Evolutionary conservation across 2,329 filamentous ascomycete species (phyloP).

Genomic region (Verticillium klebahnii): DNA sequence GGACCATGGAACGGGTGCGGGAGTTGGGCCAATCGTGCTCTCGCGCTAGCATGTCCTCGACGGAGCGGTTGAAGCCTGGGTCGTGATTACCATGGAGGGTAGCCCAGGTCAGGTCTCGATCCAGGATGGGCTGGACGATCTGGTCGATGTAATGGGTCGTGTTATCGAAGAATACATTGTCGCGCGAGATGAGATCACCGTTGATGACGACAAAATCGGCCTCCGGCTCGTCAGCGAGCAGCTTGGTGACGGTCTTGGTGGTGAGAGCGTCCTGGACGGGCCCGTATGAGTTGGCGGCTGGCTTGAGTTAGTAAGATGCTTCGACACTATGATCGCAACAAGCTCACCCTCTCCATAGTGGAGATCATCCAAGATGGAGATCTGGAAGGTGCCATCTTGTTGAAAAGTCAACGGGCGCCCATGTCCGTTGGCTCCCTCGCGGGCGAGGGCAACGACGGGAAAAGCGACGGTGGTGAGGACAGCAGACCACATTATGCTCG

Average conservation of each 20-base stretch:
- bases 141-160: slow-evolving; percentile 53
- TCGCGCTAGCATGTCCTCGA: slow-evolving; percentile 34
- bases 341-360: slow-evolving; percentile 64
- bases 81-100: slow-evolving; percentile 72
- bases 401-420: slow-evolving; percentile 28
- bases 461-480: not conserved
- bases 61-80: slow-evolving; percentile 52
- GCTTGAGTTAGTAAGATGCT: not conserved
- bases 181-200: slow-evolving; percentile 67
- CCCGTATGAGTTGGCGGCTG: not conserved
- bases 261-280: slow-evolving; percentile 45
- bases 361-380: slow-evolving; percentile 62
- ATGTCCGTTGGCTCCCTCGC: not conserved
- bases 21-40: slow-evolving; percentile 33
- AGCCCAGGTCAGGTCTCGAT: slow-evolving; percentile 55
- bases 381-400: slow-evolving; percentile 41
- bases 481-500: not conserved
- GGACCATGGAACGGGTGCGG: slow-evolving; percentile 35
- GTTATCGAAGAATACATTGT: slow-evolving; percentile 53
- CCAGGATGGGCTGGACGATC: slow-evolving; percentile 53
- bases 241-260: slow-evolving; percentile 43
- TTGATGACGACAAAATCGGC: slow-evolving; percentile 64
- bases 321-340: not conserved
- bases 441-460: not conserved
- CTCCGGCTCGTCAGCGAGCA: slow-evolving; percentile 49